These are phyloP conservation scores for Fibroporia radiculosa DNA, from an alignment of 768 basidiomycete genomes.

Conservation along the genomic window DNA sequence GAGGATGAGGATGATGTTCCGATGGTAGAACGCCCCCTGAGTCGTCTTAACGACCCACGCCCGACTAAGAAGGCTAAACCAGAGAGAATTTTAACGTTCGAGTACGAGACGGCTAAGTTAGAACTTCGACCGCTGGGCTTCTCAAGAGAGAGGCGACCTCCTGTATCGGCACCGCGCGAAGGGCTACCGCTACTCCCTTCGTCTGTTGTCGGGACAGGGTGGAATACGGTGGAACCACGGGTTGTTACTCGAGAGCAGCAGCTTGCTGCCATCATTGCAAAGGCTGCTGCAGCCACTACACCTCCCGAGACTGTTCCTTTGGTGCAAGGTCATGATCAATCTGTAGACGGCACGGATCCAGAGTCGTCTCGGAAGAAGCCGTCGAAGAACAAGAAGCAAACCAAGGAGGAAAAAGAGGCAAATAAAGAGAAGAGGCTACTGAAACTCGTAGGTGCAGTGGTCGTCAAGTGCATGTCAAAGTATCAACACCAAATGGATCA, in stretches of 20 bases:
- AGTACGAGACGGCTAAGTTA: slow-evolving; percentile 8
- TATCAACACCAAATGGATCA: slow-evolving; percentile 66
- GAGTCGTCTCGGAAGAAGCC: slow-evolving; percentile 15
- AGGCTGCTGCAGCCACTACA: slow-evolving; percentile 21
- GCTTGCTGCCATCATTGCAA: slow-evolving; percentile 34
- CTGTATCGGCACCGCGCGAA: background rate
- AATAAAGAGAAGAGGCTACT: slow-evolving; percentile 76
- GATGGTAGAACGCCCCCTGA: background rate
- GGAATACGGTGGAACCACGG: too few relatives aligned
- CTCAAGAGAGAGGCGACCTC: background rate
- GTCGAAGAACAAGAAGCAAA: slow-evolving; percentile 32
- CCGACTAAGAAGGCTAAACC: slow-evolving; percentile 15
- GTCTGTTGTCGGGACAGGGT: background rate
- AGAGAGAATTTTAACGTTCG: slow-evolving; percentile 5
- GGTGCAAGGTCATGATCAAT: too few relatives aligned
- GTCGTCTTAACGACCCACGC: slow-evolving; percentile 5
- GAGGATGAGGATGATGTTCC: too few relatives aligned
- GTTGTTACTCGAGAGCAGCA: slow-evolving; percentile 10
- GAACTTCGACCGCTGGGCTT: slow-evolving; percentile 21
- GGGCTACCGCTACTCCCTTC: too few relatives aligned
- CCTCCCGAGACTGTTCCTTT: background rate
- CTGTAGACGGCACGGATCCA: slow-evolving; percentile 17
- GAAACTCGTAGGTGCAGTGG: slow-evolving; percentile 81
- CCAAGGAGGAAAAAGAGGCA: slow-evolving; percentile 54
- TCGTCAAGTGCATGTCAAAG: slow-evolving; percentile 91